These are phyloP conservation scores for Penicillium sp. DNA, from an alignment of 2,329 filamentous ascomycete genomes.

Conservation along the genomic window DNA sequence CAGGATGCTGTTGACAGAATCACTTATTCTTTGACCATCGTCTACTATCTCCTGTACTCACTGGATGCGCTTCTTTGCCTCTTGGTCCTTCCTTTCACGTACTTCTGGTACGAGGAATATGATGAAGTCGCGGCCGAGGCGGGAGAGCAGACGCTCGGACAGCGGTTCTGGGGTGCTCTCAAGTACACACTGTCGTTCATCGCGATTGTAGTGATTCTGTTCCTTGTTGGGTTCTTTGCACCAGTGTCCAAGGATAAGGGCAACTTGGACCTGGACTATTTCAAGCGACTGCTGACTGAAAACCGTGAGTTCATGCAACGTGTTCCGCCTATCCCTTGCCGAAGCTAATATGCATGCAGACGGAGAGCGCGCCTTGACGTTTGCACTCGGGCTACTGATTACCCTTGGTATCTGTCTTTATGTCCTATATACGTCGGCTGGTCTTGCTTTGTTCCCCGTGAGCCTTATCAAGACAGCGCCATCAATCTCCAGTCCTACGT, in stretches of 20 bases:
- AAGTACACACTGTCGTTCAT: conserved; percentile 92
- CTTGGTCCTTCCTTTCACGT: conserved; percentile 88
- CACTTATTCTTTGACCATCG: conserved; percentile 75
- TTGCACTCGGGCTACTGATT: conserved; percentile 84
- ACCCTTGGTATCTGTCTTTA: conserved; percentile 85
- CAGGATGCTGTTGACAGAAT: conserved; percentile 77
- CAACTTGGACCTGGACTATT: conserved; percentile 81
- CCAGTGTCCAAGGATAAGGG: conserved; percentile 71
- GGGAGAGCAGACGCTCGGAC: conserved; percentile 69
- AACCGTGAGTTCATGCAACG: conserved; percentile 61
- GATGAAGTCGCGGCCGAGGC: conserved; percentile 86
- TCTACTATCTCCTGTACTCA: conserved; percentile 92
- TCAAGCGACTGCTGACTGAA: conserved; percentile 78
- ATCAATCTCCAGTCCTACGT: conserved; percentile 76
- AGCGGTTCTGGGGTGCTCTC: conserved; percentile 77
- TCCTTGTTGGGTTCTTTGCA: conserved; percentile 91
- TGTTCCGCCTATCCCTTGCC: neutral
- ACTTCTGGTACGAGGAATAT: conserved; percentile 98
- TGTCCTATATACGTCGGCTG: conserved; percentile 82
- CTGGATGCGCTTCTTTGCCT: conserved; percentile 88
- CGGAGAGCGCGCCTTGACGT: conserved; percentile 88
- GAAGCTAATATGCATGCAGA: conserved; percentile 47
- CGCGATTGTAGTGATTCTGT: conserved; percentile 71
- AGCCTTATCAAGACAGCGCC: conserved; percentile 91
- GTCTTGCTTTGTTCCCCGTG: conserved; percentile 84